A percentile compares a stretch with the other conserved stretches of the same genome.
phyloP scores from a whole-genome alignment of 2,329 filamentous ascomycete species.

The Aspergillus japonicus region DNA sequence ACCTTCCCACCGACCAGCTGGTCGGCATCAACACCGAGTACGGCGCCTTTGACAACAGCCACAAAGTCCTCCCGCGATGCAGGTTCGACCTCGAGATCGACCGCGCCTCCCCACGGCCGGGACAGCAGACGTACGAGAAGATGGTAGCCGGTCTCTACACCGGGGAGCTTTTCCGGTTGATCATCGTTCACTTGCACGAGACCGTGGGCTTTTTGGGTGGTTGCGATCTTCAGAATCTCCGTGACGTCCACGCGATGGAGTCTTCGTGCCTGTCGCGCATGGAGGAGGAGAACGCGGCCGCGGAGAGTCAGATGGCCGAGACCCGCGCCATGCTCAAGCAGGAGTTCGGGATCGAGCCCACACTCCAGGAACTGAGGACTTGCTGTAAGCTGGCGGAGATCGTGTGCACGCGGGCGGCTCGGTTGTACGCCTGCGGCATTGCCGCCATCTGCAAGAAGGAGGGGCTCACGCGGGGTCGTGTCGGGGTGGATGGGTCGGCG shows the following conservation, averaged over 20 bases:
- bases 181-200: constrained; percentile 79
- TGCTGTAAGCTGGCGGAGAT: constrained; percentile 86
- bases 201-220: constrained; percentile 72
- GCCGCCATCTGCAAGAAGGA: constrained; percentile 98
- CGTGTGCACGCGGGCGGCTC: constrained; percentile 86
- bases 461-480: constrained; percentile 75
- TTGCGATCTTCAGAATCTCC: constrained; percentile 74
- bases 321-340: constrained; percentile 74
- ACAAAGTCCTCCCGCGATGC: constrained; percentile 69
- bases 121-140: constrained; percentile 92
- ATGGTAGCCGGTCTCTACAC: constrained; percentile 94
- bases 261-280: constrained; percentile 86
- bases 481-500: constrained; percentile 91
- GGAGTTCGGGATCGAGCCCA: constrained; percentile 65
- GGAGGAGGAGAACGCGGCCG: constrained; percentile 74
- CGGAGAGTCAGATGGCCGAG: constrained; percentile 77
- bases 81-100: constrained; percentile 70
- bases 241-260: constrained; percentile 80
- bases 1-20: constrained; percentile 69
- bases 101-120: constrained; percentile 81
- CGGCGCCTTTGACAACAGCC: constrained; percentile 88
- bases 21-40: constrained; percentile 96
- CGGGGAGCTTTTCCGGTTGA: constrained; percentile 85
- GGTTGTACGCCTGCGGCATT: constrained; percentile 88
- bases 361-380: constrained; percentile 76